A percentile compares a stretch with the other conserved stretches of the same genome.
Conservation (phyloP, 116 monocot genomes). For the Thalassia testudinum region DNA sequence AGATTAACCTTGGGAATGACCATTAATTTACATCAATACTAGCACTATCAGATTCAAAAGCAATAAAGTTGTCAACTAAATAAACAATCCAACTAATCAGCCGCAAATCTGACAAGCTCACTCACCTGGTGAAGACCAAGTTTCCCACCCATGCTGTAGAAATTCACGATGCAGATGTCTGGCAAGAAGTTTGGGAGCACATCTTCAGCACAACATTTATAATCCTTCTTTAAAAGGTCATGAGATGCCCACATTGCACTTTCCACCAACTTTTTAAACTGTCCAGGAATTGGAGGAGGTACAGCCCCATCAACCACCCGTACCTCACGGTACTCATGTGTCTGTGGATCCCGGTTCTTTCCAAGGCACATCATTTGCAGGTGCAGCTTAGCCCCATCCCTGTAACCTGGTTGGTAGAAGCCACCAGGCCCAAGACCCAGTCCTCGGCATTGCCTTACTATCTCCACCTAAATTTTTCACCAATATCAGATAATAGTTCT, state of each 20-base stretch:
- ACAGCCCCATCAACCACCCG: constrained; percentile 28
- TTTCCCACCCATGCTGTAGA: constrained; percentile 28
- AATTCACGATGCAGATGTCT: constrained; percentile 53
- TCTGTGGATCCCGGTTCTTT: constrained; percentile 51
- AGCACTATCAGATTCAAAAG: no score
- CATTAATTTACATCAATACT: no score
- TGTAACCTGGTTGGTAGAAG: constrained; percentile 50
- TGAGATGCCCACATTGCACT: constrained; percentile 23
- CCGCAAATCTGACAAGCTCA: no score
- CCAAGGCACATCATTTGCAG: constrained; percentile 64
- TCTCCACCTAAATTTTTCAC: constrained; percentile 16
- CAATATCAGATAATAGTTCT: no score
- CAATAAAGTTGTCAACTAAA: no score
- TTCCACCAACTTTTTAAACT: constrained; percentile 26
- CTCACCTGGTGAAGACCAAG: constrained; percentile 74
- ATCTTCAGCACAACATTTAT: constrained; percentile 1
- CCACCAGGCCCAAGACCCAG: constrained; percentile 44
- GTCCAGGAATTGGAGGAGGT: constrained; percentile 31
- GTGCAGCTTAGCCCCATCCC: constrained; percentile 36
- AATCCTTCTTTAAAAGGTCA: constrained; percentile 5
- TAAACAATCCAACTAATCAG: no score
- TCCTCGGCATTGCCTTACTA: constrained; percentile 22
- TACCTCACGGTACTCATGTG: constrained; percentile 15
- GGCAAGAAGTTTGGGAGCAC: constrained; percentile 41
- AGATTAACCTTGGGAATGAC: no score